Base-by-base conservation (phyloP, 192 early-diverging fungal genomes). In the Bifiguratus adelaidae region DNA sequence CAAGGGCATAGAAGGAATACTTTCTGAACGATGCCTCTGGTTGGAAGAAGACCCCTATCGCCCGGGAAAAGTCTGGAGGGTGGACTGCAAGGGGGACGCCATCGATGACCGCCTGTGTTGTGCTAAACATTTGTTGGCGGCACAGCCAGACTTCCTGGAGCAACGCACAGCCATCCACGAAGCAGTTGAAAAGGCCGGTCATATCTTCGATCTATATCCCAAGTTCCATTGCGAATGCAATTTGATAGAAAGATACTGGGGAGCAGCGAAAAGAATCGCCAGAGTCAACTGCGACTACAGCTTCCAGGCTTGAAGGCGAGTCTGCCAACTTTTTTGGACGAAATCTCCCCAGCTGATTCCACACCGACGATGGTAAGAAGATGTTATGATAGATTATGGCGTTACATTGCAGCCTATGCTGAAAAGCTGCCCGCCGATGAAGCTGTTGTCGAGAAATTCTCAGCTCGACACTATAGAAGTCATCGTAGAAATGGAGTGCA, bases 211-310 rank as follows among this genome's bases (percentile, higher is more conserved):
- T 24, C 19, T 46, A 2, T 58, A 46, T 24, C 55, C 49, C 1
- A 50, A 51, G 28, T 41, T 49, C 20, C 48, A 58, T 24, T 58
- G 35, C 34, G 55, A 58, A 34, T 47, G 42, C 21, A 50, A 58
- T 22, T 51, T 34, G 42, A 58, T 58, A 11, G 38, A 58, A 15
- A 9, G 29, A 22, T 58, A 47, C 6, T 47, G 36, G 49, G 24
- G 38, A 12, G 20, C 32, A 41, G 29, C 27, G 13, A 55, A 55
- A 42, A 18, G 12, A 22, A 1, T 37, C 7, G 29, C 28, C 19
- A 22, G 44, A 20, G 2, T 18, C 3, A 4, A 22, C 3, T 41
- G 41, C 22, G 23, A 18, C 44, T 56, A 56, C 42, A 35, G 15
- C 27, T 56, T 26, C 27, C 22, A 42, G 16, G 21, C 12, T 11